Conservation (phyloP, 2,329 filamentous ascomycete species). For the Penicillium sp. region DNA sequence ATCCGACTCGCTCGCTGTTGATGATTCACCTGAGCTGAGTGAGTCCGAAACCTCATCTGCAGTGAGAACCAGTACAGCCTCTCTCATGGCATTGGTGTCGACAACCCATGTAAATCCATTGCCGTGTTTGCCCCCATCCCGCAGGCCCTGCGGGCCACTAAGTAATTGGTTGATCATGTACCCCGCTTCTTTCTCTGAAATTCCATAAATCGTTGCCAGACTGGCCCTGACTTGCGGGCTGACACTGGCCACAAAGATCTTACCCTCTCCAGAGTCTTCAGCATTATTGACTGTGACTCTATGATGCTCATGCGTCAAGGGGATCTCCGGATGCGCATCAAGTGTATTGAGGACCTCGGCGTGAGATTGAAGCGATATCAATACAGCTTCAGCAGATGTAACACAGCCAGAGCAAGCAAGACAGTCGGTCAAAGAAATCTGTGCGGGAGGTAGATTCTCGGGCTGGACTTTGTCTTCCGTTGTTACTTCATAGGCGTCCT, state of each 20-base stretch:
- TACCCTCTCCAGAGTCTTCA: conserved; percentile 51
- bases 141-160: conserved; percentile 66
- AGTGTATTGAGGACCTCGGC: conserved; percentile 82
- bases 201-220: conserved; percentile 77
- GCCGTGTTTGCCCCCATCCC: conserved; percentile 66
- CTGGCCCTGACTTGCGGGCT: conserved; percentile 89
- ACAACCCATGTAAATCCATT: conserved; percentile 86
- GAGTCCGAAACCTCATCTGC: conserved; percentile 66
- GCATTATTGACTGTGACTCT: conserved; percentile 48
- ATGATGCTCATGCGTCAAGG: conserved; percentile 23
- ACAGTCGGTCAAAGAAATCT: conserved; percentile 96
- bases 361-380: conserved; percentile 92
- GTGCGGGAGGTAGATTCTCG: conserved; percentile 66
- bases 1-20: conserved; percentile 14
- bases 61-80: conserved; percentile 77
- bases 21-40: conserved; percentile 18
- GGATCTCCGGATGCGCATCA: conserved; percentile 58
- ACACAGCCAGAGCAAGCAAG: conserved; percentile 97
- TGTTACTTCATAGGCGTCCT: conserved; percentile 78
- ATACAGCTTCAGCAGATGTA: conserved; percentile 94
- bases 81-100: conserved; percentile 81
- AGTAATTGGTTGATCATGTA: conserved; percentile 82
- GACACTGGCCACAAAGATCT: conserved; percentile 86
- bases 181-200: conserved; percentile 71
- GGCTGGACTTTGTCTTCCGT: conserved; percentile 75